These are phyloP conservation scores for Dryas octopetala DNA, from an alignment of 306 rosid genomes.

Conservation along the genomic window DNA sequence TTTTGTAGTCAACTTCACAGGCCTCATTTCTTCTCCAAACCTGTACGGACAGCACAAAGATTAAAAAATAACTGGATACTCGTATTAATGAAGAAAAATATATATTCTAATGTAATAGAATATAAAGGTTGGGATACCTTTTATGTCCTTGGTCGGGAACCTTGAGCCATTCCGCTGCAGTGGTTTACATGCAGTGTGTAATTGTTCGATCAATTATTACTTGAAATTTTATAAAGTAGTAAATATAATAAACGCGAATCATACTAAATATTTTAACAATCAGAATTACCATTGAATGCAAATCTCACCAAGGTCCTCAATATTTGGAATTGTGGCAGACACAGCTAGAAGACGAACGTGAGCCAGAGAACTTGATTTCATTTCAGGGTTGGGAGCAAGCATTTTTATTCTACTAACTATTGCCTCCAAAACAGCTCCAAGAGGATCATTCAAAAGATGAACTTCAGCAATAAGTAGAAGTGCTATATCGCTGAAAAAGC, in stretches of 20 bases:
- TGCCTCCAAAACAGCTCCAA: constrained; percentile 95
- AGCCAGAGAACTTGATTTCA: constrained; percentile 72
- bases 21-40: constrained; percentile 99
- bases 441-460: constrained; percentile 93
- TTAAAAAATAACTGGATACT: constrained; percentile 24
- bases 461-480: constrained; percentile 94
- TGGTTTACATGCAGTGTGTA: constrained; percentile 27
- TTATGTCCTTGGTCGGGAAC: constrained; percentile 83
- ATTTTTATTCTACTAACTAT: constrained; percentile 91
- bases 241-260: not conserved
- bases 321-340: too few species aligned
- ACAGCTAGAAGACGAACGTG: too few species aligned
- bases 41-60: constrained; percentile 44
- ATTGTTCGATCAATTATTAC: constrained; percentile 23
- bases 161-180: constrained; percentile 87
- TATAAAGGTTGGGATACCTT: constrained; percentile 48
- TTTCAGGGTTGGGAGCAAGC: constrained; percentile 68
- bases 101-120: not conserved
- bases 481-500: constrained; percentile 90
- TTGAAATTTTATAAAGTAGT: constrained; percentile 21
- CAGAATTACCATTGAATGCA: not conserved
- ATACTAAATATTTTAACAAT: not conserved
- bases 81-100: not conserved
- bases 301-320: too few species aligned
- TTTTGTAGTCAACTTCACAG: constrained; percentile 89